Conservation (phyloP, 768 basidiomycete genomes). For the Lentinula sp. region DNA sequence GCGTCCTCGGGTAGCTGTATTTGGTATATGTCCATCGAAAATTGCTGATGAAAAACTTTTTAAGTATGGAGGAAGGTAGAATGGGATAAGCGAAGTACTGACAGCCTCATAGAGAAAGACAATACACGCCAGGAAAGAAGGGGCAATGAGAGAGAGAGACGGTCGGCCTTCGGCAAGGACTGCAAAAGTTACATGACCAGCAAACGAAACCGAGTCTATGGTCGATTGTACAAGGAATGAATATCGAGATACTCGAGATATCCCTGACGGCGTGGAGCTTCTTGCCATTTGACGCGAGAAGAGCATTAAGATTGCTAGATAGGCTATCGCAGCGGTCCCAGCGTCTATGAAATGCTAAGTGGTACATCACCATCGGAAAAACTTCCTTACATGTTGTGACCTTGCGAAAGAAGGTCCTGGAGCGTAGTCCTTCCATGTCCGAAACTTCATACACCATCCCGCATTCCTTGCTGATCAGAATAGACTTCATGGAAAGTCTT, state of each 20-base stretch:
- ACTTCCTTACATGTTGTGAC: slow-evolving; percentile 54
- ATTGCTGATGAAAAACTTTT: slow-evolving; percentile 55
- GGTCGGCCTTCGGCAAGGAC: slow-evolving; percentile 79
- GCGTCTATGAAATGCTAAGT: slow-evolving; percentile 47
- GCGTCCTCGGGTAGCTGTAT: slow-evolving; percentile 76
- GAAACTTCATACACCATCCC: slow-evolving; percentile 66
- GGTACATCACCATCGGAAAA: background rate
- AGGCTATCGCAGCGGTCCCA: slow-evolving; percentile 57
- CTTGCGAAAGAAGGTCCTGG: slow-evolving; percentile 66
- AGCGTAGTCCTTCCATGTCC: slow-evolving; percentile 63
- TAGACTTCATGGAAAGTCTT: slow-evolving; percentile 50
- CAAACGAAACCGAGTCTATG: slow-evolving; percentile 80
- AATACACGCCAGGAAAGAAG: slow-evolving; percentile 78
- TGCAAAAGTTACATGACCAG: slow-evolving; percentile 84
- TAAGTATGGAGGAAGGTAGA: background rate
- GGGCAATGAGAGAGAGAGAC: slow-evolving; percentile 75
- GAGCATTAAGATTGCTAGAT: slow-evolving; percentile 60
- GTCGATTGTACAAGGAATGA: slow-evolving; percentile 75
- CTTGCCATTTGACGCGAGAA: slow-evolving; percentile 69
- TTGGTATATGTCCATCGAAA: slow-evolving; percentile 71
- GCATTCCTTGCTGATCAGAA: slow-evolving; percentile 76
- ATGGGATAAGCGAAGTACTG: slow-evolving; percentile 18
- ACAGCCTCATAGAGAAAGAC: slow-evolving; percentile 83
- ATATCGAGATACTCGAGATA: slow-evolving; percentile 79
- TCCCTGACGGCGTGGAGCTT: slow-evolving; percentile 72